phyloP scores from a whole-genome alignment of 371 early-diverging fungal genomes.

The Dichotomocladium elegans region DNA sequence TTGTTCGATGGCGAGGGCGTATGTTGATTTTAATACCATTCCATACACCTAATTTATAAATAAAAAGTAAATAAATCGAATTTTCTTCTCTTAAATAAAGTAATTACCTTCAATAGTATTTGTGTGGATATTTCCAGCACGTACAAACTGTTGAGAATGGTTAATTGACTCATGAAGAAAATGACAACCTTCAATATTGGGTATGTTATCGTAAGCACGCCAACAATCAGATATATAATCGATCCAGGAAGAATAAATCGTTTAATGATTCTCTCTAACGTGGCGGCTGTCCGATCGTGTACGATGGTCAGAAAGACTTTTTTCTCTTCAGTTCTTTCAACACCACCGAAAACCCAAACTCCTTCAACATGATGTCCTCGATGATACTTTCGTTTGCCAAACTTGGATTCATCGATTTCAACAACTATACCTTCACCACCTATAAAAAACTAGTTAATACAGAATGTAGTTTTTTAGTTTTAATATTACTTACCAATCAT shows the following conservation, averaged over 20 bases:
- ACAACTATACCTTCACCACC: neutral
- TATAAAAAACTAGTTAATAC: neutral
- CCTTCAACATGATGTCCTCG: too few species aligned
- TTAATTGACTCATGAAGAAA: too few species aligned
- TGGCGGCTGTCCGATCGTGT: neutral
- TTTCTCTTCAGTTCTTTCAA: constrained; percentile 2
- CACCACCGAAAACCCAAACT: neutral
- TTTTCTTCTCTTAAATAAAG: too few species aligned
- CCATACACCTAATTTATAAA: too few species aligned
- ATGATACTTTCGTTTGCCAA: neutral
- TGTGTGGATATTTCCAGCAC: too few species aligned
- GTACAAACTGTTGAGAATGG: too few species aligned
- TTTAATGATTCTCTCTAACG: neutral
- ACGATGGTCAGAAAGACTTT: constrained; percentile 7
- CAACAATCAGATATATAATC: constrained; percentile 15
- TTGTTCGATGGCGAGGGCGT: too few species aligned
- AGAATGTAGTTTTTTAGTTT: neutral
- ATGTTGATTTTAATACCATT: too few species aligned
- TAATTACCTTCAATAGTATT: too few species aligned
- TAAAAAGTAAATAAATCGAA: too few species aligned
- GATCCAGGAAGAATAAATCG: neutral
- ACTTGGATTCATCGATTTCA: too few species aligned
- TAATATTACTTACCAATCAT: neutral
- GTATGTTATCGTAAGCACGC: constrained; percentile 3
- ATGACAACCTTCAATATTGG: too few species aligned